Evolutionary conservation across 176 grass and related monocot species (phyloP), one percentile per base, ranked within the genome.

Genomic region (Aegilops sharonensis): DNA sequence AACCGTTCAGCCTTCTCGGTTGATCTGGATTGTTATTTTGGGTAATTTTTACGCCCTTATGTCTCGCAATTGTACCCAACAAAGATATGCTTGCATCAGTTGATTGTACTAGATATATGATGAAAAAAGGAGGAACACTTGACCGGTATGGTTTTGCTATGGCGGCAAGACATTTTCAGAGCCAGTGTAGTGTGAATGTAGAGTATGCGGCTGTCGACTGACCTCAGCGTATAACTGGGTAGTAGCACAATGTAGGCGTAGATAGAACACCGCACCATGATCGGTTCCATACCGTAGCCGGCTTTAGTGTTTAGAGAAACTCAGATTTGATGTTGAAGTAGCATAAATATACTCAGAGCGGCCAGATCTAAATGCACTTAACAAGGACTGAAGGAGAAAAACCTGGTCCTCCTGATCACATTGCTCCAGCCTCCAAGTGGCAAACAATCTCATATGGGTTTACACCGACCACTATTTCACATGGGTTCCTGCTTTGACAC

Each of bases 61-160:
- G 39, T 1, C 43, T 63, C 10, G 57, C 42, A 63, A 52, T 73
- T 79, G 30, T 68, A 52, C 34, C 66, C 40, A 73, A 72, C 75
- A 79, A 72, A 84, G 74, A 84, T 79, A 54, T 79, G 75, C 40
- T 83, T 79, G 39, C 64, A 48, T 63, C 56, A 69, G 52, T 42
- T 9, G 30, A 79, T 5, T 23, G 9, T 54, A 18, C 48, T 0
- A 52, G 1, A 52, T 6, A 52, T 52, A 52, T 5, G 48, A 52
- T 84, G 37, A 79, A 35, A 29, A 18, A 9, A 21, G 29, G 2
- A 30, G 27, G 29, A 66, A 11, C 43, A 4, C 27, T 2, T 72
- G 17, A 3, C 27, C 13, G 23, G 27, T 76, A 15, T 34, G 45
- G 17, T 83, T 72, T n/a, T n/a, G 42, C 18, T 25, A 67, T 32